Conservation (phyloP, 1,139 yeast species). For the Yamadazyma oceani region DNA sequence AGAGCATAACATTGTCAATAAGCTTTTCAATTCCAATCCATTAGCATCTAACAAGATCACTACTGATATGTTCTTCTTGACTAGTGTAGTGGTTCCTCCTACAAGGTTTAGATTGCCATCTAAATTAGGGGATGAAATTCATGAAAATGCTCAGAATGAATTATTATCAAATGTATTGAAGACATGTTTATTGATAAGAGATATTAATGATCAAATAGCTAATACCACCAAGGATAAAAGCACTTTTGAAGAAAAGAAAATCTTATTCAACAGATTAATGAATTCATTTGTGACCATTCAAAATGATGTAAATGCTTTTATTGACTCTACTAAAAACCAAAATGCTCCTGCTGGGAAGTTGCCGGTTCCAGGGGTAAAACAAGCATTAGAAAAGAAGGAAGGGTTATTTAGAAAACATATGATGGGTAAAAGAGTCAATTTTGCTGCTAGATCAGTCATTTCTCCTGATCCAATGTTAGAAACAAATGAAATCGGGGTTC, state of each 20-base stretch:
- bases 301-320: slow-evolving; percentile 90
- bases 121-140: slow-evolving; percentile 95
- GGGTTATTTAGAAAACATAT: slow-evolving; percentile 97
- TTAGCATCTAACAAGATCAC: slow-evolving; percentile 46
- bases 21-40: slow-evolving; percentile 79
- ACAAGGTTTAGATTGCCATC: slow-evolving; percentile 96
- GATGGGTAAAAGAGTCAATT: slow-evolving; percentile 99
- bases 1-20: slow-evolving; percentile 64
- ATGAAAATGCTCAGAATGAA: slow-evolving; percentile 92
- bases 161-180: slow-evolving; percentile 75
- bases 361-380: slow-evolving; percentile 94
- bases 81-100: slow-evolving; percentile 89
- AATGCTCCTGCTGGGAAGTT: slow-evolving; percentile 63
- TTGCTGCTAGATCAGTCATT: slow-evolving; percentile 98
- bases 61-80: slow-evolving; percentile 91
- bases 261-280: slow-evolving; percentile 86
- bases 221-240: slow-evolving; percentile 61
- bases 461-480: slow-evolving; percentile 98
- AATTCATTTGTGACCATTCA: slow-evolving; percentile 92
- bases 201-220: slow-evolving; percentile 77
- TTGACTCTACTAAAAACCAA: slow-evolving; percentile 90
- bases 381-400: slow-evolving; percentile 97
- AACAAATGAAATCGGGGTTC: slow-evolving; percentile 97
- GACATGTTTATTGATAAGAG: slow-evolving; percentile 81
- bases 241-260: slow-evolving; percentile 63